Percentiles rank a stretch among this genome's conserved stretches.
These are phyloP conservation scores for Mycena belliarum DNA, from an alignment of 768 basidiomycete species.

Conservation along the genomic window DNA sequence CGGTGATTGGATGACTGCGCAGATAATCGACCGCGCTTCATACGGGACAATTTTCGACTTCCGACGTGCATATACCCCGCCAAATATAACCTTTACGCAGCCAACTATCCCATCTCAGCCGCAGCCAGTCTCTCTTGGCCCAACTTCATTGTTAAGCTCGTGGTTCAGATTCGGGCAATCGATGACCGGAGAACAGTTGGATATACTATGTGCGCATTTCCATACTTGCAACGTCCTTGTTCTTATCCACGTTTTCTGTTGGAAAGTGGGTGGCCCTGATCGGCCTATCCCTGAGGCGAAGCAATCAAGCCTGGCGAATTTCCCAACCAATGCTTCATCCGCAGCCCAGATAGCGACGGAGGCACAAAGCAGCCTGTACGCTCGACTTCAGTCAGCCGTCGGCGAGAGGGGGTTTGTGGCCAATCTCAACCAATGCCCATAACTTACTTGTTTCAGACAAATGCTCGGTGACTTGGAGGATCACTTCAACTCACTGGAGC, in stretches of 20 bases:
- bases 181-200: constrained; percentile 61
- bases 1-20: constrained; percentile 54
- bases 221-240: not conserved
- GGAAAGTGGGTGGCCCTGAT: constrained; percentile 64
- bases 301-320: constrained; percentile 7
- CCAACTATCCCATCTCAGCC: constrained; percentile 55
- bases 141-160: constrained; percentile 53
- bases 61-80: constrained; percentile 48
- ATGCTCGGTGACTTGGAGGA: constrained; percentile 62
- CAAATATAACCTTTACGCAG: constrained; percentile 56
- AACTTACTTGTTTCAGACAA: constrained; percentile 41
- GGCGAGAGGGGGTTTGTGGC: constrained; percentile 66
- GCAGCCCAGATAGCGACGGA: constrained; percentile 37
- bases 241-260: not conserved
- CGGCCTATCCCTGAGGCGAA: constrained; percentile 46
- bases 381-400: constrained; percentile 51
- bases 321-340: constrained; percentile 24
- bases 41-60: constrained; percentile 64
- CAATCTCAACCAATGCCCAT: not conserved
- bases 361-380: constrained; percentile 44
- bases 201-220: constrained; percentile 52
- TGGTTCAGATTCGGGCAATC: constrained; percentile 55
- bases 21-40: constrained; percentile 36
- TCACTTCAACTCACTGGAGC: constrained; percentile 61
- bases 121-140: constrained; percentile 60